These are phyloP conservation scores for Rhizoctonia solani DNA, from an alignment of 1,284 basidiomycete genomes.

Conservation along the genomic window DNA sequence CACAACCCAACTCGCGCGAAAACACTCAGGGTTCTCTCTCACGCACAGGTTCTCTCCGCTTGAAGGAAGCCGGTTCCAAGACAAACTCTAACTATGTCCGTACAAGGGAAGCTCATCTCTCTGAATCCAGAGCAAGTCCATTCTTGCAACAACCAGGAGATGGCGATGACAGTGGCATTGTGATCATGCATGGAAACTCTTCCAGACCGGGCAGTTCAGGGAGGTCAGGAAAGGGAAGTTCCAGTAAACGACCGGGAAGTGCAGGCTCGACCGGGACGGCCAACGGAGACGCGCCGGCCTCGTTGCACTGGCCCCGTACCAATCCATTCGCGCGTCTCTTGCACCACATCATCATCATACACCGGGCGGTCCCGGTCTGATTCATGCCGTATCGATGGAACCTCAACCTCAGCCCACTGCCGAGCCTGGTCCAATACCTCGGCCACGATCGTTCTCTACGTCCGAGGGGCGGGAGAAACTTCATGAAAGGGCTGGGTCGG, in stretches of 20 bases:
- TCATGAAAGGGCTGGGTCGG: background rate
- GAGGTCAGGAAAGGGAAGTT: background rate
- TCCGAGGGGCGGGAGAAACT: constrained; percentile 12
- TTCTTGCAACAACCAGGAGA: constrained; percentile 8
- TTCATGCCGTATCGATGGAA: constrained; percentile 28
- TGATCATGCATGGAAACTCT: background rate
- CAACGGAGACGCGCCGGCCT: background rate
- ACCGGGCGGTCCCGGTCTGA: constrained; percentile 10
- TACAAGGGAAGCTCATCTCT: background rate
- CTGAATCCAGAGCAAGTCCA: constrained; percentile 24
- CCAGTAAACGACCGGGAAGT: background rate
- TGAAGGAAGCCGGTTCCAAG: background rate
- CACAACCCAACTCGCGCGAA: background rate
- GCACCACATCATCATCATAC: constrained; percentile 6
- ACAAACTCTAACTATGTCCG: background rate
- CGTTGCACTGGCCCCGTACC: constrained; percentile 23
- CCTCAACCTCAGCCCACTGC: constrained; percentile 12
- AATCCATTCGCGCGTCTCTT: constrained; percentile 23
- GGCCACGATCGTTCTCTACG: constrained; percentile 22
- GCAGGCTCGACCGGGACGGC: constrained; percentile 4
- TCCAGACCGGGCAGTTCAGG: background rate
- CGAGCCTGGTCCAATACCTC: background rate
- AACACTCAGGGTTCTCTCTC: background rate
- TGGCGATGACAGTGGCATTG: background rate
- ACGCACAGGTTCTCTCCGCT: background rate